Evolutionary conservation across 1,284 basidiomycete genomes (phyloP).

Genomic region (Leccinum huronense): DNA sequence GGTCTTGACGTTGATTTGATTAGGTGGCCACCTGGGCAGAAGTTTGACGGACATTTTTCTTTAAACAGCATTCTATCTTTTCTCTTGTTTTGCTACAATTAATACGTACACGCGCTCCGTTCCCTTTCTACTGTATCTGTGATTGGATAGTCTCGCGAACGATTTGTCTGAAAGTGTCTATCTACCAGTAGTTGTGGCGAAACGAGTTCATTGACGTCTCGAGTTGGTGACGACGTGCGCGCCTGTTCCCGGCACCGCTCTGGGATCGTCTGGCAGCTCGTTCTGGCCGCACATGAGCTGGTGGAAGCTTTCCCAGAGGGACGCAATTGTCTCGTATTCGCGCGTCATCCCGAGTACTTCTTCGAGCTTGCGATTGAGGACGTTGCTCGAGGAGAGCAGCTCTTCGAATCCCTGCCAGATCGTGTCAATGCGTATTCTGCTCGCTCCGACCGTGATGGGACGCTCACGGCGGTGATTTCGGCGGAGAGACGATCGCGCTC

Average conservation of each 20-base stretch:
- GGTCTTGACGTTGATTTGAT: background rate
- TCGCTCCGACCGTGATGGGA: background rate
- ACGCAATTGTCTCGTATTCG: conserved; percentile 89
- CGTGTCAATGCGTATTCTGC: conserved; percentile 1
- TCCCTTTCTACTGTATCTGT: conserved; percentile 39
- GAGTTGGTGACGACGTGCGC: conserved; percentile 53
- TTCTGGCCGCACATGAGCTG: conserved; percentile 66
- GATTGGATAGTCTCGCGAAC: conserved; percentile 49
- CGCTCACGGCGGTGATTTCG: conserved; percentile 69
- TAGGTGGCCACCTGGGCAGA: conserved; percentile 76
- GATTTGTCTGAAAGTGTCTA: conserved; percentile 30
- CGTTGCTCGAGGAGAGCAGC: conserved; percentile 81
- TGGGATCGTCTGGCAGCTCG: conserved; percentile 36
- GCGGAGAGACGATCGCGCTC: conserved; percentile 71
- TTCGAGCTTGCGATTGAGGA: conserved; percentile 89
- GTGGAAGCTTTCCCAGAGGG: conserved; percentile 83
- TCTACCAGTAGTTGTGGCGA: conserved; percentile 11
- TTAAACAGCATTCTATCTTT: conserved; percentile 34
- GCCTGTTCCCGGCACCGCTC: conserved; percentile 59
- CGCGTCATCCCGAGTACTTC: conserved; percentile 89
- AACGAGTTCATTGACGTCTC: conserved; percentile 23
- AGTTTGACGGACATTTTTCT: conserved; percentile 41
- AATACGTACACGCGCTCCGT: conserved; percentile 35
- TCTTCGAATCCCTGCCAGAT: conserved; percentile 81
- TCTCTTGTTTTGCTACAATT: conserved; percentile 37